These are phyloP conservation scores for Populus ilicifolia DNA, from an alignment of 345 rosid genomes.

Conservation along the genomic window DNA sequence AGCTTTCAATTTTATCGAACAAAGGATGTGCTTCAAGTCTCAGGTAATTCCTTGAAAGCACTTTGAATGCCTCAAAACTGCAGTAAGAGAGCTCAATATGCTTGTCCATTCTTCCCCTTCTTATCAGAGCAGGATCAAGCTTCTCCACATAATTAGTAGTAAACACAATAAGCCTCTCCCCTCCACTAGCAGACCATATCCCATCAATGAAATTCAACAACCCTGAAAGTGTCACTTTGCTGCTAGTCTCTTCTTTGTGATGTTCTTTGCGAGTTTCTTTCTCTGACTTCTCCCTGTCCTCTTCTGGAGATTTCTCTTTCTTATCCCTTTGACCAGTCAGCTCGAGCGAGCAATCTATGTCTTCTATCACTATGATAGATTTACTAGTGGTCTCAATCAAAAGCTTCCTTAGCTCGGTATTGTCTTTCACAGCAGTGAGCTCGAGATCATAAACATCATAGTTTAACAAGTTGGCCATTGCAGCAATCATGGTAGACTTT, in stretches of 20 bases:
- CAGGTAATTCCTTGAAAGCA: slow-evolving; percentile 45
- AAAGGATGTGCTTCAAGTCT: slow-evolving; percentile 32
- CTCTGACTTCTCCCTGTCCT: slow-evolving; percentile 29
- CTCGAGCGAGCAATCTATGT: slow-evolving; percentile 54
- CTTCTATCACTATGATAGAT: slow-evolving; percentile 53
- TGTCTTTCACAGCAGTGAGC: slow-evolving; percentile 40
- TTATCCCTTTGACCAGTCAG: slow-evolving; percentile 52
- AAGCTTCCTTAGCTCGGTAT: slow-evolving; percentile 36
- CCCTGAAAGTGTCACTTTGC: slow-evolving; percentile 63
- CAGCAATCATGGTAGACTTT: slow-evolving; percentile 45
- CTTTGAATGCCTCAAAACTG: slow-evolving; percentile 44
- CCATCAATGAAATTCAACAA: slow-evolving; percentile 65
- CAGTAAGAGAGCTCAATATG: slow-evolving; percentile 48
- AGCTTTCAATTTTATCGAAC: slow-evolving; percentile 23
- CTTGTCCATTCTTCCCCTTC: slow-evolving; percentile 68
- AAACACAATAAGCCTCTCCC: slow-evolving; percentile 61
- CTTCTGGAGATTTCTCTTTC: slow-evolving; percentile 23
- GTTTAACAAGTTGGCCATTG: slow-evolving; percentile 42
- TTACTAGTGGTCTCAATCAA: slow-evolving; percentile 43
- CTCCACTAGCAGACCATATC: slow-evolving; percentile 67
- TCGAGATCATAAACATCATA: slow-evolving; percentile 43
- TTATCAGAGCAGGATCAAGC: slow-evolving; percentile 65
- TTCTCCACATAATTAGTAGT: slow-evolving; percentile 58
- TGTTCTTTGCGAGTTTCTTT: slow-evolving; percentile 28
- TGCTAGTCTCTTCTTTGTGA: slow-evolving; percentile 24